Evolutionary conservation across 768 basidiomycete species (phyloP), one percentile per base, ranked within the genome.

Genomic region (Lentinula sp.): DNA sequence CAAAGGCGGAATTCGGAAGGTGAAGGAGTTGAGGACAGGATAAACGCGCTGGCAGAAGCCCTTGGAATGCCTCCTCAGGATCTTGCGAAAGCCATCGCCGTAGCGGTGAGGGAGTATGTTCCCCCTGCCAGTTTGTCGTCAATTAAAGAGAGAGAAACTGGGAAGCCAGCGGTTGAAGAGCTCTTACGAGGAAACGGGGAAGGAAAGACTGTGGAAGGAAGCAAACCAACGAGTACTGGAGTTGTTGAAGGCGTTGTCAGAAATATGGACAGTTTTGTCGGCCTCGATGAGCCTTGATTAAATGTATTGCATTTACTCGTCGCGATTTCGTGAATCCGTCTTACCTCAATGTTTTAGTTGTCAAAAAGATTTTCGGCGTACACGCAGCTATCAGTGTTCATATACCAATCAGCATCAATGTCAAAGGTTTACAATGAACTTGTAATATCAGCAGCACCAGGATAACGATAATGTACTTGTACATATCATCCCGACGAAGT

Each of bases 41-140:
- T 90, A 58, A 80, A 82, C 55, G 82, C 78, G 13, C 75, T 91
- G 10, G 89, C 88, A 10, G 72, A 74, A 6, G 83, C 80, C 35
- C 74, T 91, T 34, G 89, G 87, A 1, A 80, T 90, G 66, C 79
- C 83, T 0, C 76, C 84, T 15, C 72, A 74, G 43, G 83, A 87
- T 40, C 73, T 91, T 1, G 87, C 88, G 2, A 76, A 75, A 16
- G 89, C 87, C 0, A 84, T 90, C 52, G 85, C 84, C 0, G 77
- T 74, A 52, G 85, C 83, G 0, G 83, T 87, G 34, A 77, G 78
- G 63, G 76, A 84, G 34, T 70, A 84, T 62, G 80, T 88, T 9
- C 85, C 87, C 1, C 80, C 82, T 9, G 84, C 83, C 6, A 85
- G 81, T 40, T 68, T 88, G 55, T 80, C 83, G 8, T 84, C 82